Conservation (phyloP, 208 protist genomes). For the Vickermania ingenoplastis region DNA sequence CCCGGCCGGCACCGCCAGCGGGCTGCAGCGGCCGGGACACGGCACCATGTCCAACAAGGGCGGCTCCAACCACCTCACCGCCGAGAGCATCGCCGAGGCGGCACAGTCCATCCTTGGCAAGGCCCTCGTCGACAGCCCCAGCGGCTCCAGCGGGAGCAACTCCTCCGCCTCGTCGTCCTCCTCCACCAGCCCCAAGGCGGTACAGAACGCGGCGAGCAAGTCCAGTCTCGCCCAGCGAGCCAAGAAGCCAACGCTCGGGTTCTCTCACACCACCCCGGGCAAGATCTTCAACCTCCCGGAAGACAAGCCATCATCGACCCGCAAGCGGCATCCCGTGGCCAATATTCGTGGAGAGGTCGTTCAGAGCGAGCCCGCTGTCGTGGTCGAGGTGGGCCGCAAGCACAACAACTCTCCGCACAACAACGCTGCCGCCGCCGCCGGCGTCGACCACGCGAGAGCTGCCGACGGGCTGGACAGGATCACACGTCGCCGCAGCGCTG, state of each 20-base stretch:
- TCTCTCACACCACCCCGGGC: background rate
- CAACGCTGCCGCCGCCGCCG: background rate
- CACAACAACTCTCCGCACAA: background rate
- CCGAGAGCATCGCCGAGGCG: background rate
- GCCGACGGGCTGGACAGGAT: conserved; percentile 18
- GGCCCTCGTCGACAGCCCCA: background rate
- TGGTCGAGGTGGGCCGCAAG: background rate
- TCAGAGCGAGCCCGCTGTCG: background rate
- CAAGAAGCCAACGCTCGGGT: background rate
- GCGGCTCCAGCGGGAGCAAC: background rate
- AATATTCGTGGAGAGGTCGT: background rate
- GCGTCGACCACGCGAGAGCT: conserved; percentile 15
- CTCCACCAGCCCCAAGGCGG: background rate
- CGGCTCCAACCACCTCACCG: background rate
- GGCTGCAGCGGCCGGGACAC: background rate
- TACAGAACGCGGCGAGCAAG: background rate
- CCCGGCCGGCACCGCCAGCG: background rate
- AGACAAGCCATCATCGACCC: background rate
- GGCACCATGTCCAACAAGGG: background rate
- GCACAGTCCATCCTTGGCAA: background rate
- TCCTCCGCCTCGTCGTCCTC: background rate
- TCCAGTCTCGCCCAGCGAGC: background rate
- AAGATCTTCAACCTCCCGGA: background rate
- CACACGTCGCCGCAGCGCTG: conserved; percentile 21
- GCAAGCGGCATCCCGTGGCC: background rate